Evolutionary conservation across 2,329 filamentous ascomycete genomes (phyloP), one percentile per base, ranked within the genome.

Genomic region (Fusarium sp.): DNA sequence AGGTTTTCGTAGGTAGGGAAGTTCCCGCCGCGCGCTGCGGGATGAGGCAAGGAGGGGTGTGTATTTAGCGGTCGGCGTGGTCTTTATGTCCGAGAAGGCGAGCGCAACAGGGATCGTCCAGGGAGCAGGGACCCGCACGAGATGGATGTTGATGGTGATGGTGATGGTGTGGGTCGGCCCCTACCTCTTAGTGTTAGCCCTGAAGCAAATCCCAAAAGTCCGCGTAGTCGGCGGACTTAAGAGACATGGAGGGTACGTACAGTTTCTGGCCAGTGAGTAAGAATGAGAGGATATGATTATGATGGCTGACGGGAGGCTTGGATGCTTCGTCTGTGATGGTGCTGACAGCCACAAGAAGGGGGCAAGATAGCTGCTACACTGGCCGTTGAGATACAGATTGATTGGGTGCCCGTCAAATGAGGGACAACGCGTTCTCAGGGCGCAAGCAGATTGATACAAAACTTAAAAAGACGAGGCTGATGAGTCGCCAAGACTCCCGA

Each of bases 1-100:
- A 73, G 65, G 62, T 73, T 74, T 72, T 74, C 59, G 52, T 46
- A 51, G 60, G 52, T 60, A 51, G 62, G 60, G 50, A 72, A 71
- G 65, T 62, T 64, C 62, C 67, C 65, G 70, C 56, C 58, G 57
- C 47, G 42, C 33, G 45, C 50, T 44, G 45, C 53, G 57, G 64
- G 45, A 36, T 51, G 54, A 47, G 24, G 40, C 40, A 44, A 24
- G 39, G 62, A 56, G 59, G 58, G 66, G 28, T 24, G 67, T 75
- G 71, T 10, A 22, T 50, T 61, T 74, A 77, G 65, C 58, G 47
- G 72, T 80, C 78, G 78, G 78, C 75, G 69, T 73, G 73, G 72
- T 79, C 70, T 77, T 80, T 81, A 80, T 81, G 79, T 81, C 80
- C 80, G 80, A 81, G 78, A 72, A 67, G 61, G 75, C 75, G 75